A percentile compares a stretch with the other conserved stretches of the same genome.
Conservation (phyloP, 768 basidiomycete species). For the Lactarius akahatsu region DNA sequence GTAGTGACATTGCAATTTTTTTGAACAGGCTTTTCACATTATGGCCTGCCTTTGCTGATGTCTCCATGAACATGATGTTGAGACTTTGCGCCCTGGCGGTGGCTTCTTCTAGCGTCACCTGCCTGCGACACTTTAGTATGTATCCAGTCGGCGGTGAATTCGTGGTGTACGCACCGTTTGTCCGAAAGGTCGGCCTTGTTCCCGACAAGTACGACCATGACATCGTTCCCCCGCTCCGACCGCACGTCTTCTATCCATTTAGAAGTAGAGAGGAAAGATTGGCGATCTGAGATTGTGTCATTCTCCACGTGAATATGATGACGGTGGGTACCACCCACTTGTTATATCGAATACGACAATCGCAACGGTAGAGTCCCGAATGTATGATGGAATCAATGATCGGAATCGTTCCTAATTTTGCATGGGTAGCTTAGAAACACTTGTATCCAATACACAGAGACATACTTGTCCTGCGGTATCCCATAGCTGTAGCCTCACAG, state of each 20-base stretch:
- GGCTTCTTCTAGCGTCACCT: constrained; percentile 98
- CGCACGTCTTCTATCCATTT: constrained; percentile 99
- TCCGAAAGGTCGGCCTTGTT: constrained; percentile 99
- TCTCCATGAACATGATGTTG: constrained; percentile 98
- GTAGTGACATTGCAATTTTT: constrained; percentile 97
- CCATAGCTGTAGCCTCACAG: constrained; percentile 96
- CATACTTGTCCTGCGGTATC: constrained; percentile 94
- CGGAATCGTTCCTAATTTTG: constrained; percentile 84
- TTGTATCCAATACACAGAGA: not conserved
- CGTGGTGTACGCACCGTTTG: constrained; percentile 69
- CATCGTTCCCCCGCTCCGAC: constrained; percentile 95
- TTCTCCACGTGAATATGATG: not conserved
- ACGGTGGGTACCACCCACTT: constrained; percentile 54
- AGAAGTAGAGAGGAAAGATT: constrained; percentile 96
- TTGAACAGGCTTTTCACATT: constrained; percentile 99
- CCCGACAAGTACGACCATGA: constrained; percentile 96
- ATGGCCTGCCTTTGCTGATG: constrained; percentile 97
- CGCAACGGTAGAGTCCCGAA: constrained; percentile 97
- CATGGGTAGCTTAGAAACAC: constrained; percentile 9
- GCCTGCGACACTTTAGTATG: constrained; percentile 48
- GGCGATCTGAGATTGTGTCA: constrained; percentile 62
- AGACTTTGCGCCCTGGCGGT: constrained; percentile 87
- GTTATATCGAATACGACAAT: constrained; percentile 99
- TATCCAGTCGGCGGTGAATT: not conserved
- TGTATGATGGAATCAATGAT: constrained; percentile 96